phyloP scores from a whole-genome alignment of 192 early-diverging fungal genomes.

The Entomortierella parvispora region DNA sequence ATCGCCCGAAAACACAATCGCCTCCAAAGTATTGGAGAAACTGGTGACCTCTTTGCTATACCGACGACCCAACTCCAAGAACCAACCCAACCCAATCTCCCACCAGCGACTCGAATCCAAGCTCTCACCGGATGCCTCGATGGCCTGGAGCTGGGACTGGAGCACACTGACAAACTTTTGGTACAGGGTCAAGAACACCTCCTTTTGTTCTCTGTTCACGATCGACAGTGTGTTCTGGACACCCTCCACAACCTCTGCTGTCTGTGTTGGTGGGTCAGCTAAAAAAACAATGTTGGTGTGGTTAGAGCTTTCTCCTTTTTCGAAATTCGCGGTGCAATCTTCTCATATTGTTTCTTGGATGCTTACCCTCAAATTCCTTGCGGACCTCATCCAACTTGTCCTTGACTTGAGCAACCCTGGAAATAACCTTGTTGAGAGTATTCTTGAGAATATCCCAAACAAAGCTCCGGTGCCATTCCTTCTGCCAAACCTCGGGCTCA shows the following conservation, averaged over 20 bases:
- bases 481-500: constrained; percentile 58
- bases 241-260: constrained; percentile 36
- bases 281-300: background rate
- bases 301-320: background rate
- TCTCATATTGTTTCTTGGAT: background rate
- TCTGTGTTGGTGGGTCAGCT: constrained; percentile 44
- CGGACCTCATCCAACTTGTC: constrained; percentile 58
- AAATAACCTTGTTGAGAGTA: constrained; percentile 86
- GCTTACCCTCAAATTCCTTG: constrained; percentile 52
- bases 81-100: constrained; percentile 61
- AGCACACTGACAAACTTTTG: constrained; percentile 71
- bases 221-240: constrained; percentile 72
- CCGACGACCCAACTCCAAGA: constrained; percentile 68
- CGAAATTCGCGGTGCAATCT: background rate
- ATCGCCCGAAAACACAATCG: constrained; percentile 57
- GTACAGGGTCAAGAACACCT: constrained; percentile 79
- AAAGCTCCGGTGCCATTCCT: constrained; percentile 54
- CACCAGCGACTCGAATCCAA: constrained; percentile 32
- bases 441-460: constrained; percentile 90
- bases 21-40: constrained; percentile 56
- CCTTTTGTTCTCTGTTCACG: constrained; percentile 83
- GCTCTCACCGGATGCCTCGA: constrained; percentile 19
- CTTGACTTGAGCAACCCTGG: constrained; percentile 78
- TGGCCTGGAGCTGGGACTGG: constrained; percentile 46
- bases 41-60: constrained; percentile 61